Percentiles rank a stretch among this genome's conserved stretches.
These are phyloP conservation scores for Auricularia cornea DNA, from an alignment of 768 basidiomycete species.

Conservation along the genomic window DNA sequence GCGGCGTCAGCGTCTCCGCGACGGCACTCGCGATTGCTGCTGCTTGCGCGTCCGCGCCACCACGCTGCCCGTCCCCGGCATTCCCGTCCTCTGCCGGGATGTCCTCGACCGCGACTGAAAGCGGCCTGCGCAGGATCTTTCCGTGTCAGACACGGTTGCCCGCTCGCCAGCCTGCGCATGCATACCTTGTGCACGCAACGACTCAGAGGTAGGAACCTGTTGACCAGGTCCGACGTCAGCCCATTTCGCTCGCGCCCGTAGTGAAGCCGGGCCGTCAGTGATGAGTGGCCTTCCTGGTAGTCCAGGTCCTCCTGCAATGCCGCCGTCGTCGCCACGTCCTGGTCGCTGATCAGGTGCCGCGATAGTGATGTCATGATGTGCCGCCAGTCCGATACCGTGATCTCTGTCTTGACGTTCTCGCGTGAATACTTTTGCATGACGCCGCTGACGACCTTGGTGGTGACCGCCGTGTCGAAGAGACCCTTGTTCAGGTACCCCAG, in stretches of 20 bases:
- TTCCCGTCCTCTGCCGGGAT: slow-evolving; percentile 19
- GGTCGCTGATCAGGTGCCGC: neutral
- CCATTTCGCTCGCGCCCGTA: neutral
- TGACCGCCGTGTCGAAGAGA: neutral
- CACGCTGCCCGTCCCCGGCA: too few relatives aligned
- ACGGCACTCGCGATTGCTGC: too few relatives aligned
- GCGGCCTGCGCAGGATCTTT: too few relatives aligned
- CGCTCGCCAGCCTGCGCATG: neutral
- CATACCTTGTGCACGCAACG: neutral
- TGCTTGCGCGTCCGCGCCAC: too few relatives aligned
- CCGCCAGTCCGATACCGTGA: neutral
- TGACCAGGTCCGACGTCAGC: neutral
- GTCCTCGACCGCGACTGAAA: too few relatives aligned
- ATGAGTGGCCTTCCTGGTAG: neutral
- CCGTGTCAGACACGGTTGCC: neutral
- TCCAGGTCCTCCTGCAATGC: neutral
- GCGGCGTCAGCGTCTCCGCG: too few relatives aligned
- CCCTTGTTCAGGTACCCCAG: neutral
- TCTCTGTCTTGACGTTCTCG: too few relatives aligned
- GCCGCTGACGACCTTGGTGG: too few relatives aligned
- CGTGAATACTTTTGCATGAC: too few relatives aligned
- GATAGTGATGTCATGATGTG: neutral
- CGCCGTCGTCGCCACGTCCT: neutral
- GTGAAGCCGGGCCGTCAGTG: neutral
- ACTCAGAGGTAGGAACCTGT: neutral